A percentile compares a stretch with the other conserved stretches of the same genome.
These are phyloP conservation scores for Rhodotorula sp. DNA, from an alignment of 1,284 basidiomycete species.

Conservation along the genomic window DNA sequence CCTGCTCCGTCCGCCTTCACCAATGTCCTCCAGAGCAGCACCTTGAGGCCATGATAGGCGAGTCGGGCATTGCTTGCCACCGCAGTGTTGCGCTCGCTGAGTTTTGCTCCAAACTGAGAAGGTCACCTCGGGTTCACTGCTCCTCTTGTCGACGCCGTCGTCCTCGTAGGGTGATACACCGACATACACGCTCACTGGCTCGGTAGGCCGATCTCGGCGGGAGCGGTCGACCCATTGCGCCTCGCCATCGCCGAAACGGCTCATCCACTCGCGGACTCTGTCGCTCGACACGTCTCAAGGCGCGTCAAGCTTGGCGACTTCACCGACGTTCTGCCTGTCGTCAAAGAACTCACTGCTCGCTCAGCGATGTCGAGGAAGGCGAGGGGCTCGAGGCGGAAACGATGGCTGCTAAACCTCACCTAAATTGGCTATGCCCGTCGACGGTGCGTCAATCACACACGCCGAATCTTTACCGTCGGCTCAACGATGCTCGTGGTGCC, in stretches of 20 bases:
- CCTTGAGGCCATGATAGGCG: neutral
- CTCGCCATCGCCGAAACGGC: constrained; percentile 6
- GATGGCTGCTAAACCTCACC: neutral
- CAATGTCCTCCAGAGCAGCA: constrained; percentile 3
- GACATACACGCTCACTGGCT: constrained; percentile 6
- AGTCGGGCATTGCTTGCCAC: fast-evolving
- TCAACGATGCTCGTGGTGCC: no score
- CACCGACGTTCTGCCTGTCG: neutral
- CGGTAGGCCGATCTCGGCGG: neutral
- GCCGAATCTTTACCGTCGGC: no score
- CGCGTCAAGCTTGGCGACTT: neutral
- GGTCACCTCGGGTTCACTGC: constrained; percentile 12
- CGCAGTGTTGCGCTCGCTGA: no score
- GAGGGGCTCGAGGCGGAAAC: neutral
- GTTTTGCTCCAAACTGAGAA: neutral
- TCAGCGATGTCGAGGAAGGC: constrained; percentile 1
- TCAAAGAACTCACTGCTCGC: neutral
- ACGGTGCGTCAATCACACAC: neutral
- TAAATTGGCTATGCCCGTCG: no score
- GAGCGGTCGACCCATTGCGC: neutral
- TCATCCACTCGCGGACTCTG: neutral
- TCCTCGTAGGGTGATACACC: constrained; percentile 16
- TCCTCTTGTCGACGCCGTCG: neutral
- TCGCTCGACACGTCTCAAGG: neutral
- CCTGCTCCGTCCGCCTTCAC: constrained; percentile 3